phyloP scores from a whole-genome alignment of 2,329 filamentous ascomycete species.

The Cladorrhinum sp. region DNA sequence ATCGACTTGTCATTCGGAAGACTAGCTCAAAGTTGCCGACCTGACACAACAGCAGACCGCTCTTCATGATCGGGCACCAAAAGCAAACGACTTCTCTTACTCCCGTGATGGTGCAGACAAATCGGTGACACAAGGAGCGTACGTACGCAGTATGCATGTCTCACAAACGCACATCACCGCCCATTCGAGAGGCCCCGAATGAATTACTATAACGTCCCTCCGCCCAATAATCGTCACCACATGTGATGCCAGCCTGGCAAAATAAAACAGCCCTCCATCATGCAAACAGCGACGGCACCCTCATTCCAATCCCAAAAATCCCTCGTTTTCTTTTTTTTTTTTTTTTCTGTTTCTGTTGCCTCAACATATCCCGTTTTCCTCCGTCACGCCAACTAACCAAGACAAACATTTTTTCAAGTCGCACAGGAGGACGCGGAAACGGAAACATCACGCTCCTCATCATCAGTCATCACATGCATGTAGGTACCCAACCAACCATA shows the following conservation, averaged over 20 bases:
- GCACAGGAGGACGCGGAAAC: not conserved
- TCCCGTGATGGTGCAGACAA: not conserved
- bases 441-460: not conserved
- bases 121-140: not conserved
- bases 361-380: not conserved
- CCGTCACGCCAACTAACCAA: not conserved
- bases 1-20: not conserved
- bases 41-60: too few species aligned
- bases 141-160: not conserved
- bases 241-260: not conserved
- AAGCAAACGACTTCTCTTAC: not conserved
- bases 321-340: not conserved
- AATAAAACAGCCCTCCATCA: not conserved
- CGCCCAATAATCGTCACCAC: not conserved
- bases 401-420: not conserved
- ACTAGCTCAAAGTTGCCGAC: not conserved
- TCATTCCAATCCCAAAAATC: slow-evolving; percentile 9
- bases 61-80: too few species aligned
- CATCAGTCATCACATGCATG: not conserved
- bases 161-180: not conserved
- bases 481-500: not conserved
- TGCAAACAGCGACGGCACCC: not conserved
- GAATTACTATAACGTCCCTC: not conserved
- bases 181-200: not conserved
- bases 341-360: not conserved